Conservation (phyloP, 768 basidiomycete species). For the Naganishia friedmannii region DNA sequence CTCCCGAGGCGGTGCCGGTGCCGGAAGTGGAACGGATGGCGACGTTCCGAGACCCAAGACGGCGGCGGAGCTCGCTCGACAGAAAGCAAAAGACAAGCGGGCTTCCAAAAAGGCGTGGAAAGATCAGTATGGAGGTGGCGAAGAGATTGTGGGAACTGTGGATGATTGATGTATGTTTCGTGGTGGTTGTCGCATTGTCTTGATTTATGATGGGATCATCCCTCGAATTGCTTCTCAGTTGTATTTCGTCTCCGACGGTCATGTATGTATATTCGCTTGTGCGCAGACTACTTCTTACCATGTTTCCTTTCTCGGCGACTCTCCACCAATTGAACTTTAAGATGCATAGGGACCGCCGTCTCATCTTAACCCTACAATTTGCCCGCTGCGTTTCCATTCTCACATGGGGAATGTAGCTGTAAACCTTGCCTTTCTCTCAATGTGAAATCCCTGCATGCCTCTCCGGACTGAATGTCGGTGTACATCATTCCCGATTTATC, state of each 20-base stretch:
- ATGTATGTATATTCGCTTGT: too few relatives aligned
- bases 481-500: too few relatives aligned
- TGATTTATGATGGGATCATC: neutral
- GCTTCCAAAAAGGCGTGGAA: constrained; percentile 4
- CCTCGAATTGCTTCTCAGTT: neutral
- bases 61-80: constrained; percentile 7
- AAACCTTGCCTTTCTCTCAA: too few relatives aligned
- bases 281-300: too few relatives aligned
- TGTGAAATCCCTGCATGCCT: too few relatives aligned
- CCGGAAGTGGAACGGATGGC: constrained; percentile 5
- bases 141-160: constrained; percentile 18
- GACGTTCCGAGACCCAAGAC: neutral
- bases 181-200: neutral
- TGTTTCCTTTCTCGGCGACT: too few relatives aligned
- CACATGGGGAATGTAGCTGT: too few relatives aligned
- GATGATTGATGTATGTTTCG: neutral
- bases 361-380: too few relatives aligned
- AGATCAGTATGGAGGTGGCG: neutral
- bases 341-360: too few relatives aligned
- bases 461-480: too few relatives aligned
- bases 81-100: constrained; percentile 13
- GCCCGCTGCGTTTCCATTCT: too few relatives aligned
- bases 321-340: too few relatives aligned
- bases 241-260: neutral
- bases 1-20: constrained; percentile 6